phyloP scores from a whole-genome alignment of 2,329 filamentous ascomycete species.

The Trichoderma sp. region DNA sequence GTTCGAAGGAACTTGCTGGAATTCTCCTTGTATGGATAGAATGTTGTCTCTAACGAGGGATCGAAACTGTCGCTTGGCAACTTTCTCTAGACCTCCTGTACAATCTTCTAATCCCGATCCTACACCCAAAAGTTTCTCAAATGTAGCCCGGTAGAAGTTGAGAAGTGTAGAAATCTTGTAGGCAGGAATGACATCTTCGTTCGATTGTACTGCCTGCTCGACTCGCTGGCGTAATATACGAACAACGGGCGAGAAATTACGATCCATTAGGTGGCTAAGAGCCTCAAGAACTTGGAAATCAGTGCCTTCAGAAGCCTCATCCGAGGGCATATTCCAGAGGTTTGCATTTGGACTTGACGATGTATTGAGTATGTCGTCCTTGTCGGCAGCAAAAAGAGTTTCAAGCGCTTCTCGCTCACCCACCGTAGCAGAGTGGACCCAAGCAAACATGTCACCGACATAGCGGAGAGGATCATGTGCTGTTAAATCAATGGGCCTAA shows the following conservation, averaged over 20 bases:
- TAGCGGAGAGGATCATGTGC: constrained; percentile 91
- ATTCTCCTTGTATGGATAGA: constrained; percentile 67
- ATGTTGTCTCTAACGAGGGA: constrained; percentile 77
- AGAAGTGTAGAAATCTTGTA: constrained; percentile 90
- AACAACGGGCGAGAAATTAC: constrained; percentile 76
- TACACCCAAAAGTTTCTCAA: constrained; percentile 70
- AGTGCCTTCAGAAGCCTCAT: constrained; percentile 52
- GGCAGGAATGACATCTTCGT: constrained; percentile 82
- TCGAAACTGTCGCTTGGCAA: constrained; percentile 79
- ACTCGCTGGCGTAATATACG: constrained; percentile 84
- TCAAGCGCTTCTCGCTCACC: constrained; percentile 92
- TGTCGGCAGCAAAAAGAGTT: constrained; percentile 84
- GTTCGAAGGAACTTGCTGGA: constrained; percentile 67
- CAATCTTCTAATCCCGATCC: constrained; percentile 67
- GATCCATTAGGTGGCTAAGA: constrained; percentile 80
- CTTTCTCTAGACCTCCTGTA: constrained; percentile 66
- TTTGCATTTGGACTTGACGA: constrained; percentile 79
- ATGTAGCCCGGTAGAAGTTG: constrained; percentile 84
- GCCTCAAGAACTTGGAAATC: constrained; percentile 79
- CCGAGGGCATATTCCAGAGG: constrained; percentile 68
- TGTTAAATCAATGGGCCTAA: constrained; percentile 90
- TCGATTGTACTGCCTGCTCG: constrained; percentile 87
- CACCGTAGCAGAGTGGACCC: constrained; percentile 90
- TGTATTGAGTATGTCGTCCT: constrained; percentile 74
- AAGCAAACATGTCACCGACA: constrained; percentile 95